Percentiles rank a stretch among this genome's conserved stretches.
Evolutionary conservation across 306 rosid species (phyloP).

Genomic region (Glycine soja): DNA sequence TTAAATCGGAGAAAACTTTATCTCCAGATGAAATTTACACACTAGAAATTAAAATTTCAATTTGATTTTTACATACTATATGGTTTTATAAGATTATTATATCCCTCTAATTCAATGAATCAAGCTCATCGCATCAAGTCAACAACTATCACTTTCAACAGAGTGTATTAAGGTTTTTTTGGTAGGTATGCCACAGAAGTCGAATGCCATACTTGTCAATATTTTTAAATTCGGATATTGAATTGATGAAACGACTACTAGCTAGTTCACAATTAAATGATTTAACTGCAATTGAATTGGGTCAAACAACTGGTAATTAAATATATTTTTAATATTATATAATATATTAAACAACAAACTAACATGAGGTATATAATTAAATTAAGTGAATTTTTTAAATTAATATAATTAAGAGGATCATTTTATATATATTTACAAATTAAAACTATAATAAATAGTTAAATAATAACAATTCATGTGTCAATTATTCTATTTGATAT

Average conservation of each 20-base stretch:
- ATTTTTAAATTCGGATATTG: neutral
- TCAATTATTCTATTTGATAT: too few relatives aligned
- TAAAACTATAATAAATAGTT: too few relatives aligned
- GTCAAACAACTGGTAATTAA: neutral
- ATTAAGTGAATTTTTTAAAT: too few relatives aligned
- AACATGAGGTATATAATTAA: neutral
- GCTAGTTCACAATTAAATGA: neutral
- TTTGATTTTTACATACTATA: neutral
- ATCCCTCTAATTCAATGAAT: slow-evolving; percentile 18
- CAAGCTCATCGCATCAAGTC: neutral
- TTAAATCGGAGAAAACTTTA: too few relatives aligned
- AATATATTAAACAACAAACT: neutral
- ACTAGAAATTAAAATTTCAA: neutral
- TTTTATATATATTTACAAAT: too few relatives aligned
- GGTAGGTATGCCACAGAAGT: neutral
- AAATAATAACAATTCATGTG: too few relatives aligned
- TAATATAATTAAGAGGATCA: too few relatives aligned
- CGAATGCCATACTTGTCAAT: neutral
- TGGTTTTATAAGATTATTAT: neutral
- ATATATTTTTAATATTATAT: neutral
- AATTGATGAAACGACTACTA: neutral
- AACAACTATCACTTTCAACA: slow-evolving; percentile 36
- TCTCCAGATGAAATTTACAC: neutral
- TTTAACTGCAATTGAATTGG: neutral
- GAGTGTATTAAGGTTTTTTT: neutral